These are phyloP conservation scores for Alternaria gaisen DNA, from an alignment of 2,329 filamentous ascomycete genomes.

Conservation along the genomic window DNA sequence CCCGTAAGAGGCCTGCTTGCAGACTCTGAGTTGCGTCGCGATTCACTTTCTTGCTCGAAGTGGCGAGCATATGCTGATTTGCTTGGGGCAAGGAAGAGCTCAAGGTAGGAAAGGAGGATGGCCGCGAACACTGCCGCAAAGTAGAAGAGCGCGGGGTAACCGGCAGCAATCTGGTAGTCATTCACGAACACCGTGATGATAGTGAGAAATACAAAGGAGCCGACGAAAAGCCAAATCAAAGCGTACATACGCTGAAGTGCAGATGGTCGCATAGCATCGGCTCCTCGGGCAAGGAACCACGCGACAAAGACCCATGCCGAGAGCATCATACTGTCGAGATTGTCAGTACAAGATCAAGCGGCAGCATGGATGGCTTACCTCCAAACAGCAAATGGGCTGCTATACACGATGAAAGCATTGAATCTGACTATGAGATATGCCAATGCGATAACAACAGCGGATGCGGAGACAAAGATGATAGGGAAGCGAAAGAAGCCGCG, in stretches of 20 bases:
- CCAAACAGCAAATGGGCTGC: conserved; percentile 88
- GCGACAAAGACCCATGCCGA: conserved; percentile 81
- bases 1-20: conserved; percentile 48
- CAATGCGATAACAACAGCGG: conserved; percentile 73
- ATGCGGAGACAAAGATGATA: conserved; percentile 73
- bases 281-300: conserved; percentile 83
- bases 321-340: conserved; percentile 71
- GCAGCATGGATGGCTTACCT: conserved; percentile 38
- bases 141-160: conserved; percentile 84
- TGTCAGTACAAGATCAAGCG: conserved; percentile 7
- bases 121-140: conserved; percentile 79
- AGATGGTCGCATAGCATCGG: conserved; percentile 81
- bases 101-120: conserved; percentile 76
- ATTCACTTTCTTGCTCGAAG: conserved; percentile 47
- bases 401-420: conserved; percentile 92
- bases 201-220: conserved; percentile 78
- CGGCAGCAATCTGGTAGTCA: conserved; percentile 74
- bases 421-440: conserved; percentile 80
- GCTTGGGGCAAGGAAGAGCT: conserved; percentile 76
- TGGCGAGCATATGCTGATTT: conserved; percentile 75
- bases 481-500: conserved; percentile 87
- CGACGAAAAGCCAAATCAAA: conserved; percentile 82
- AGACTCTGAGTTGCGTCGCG: conserved; percentile 36
- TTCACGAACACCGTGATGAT: conserved; percentile 78
- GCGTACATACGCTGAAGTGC: conserved; percentile 84